Evolutionary conservation across 2,329 filamentous ascomycete species (phyloP).

Genomic region (Trichoderma oligosporum): DNA sequence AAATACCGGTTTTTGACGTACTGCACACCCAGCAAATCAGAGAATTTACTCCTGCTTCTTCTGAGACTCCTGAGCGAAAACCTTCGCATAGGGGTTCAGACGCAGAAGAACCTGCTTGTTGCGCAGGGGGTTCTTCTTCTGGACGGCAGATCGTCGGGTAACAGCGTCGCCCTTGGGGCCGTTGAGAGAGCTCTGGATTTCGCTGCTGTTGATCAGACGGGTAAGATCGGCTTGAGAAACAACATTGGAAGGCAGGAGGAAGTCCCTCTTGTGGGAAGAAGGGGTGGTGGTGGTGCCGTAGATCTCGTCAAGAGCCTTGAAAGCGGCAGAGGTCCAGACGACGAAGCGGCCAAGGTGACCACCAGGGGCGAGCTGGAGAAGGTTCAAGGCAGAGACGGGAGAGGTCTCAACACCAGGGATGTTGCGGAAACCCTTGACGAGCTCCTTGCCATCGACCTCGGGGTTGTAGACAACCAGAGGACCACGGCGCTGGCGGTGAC

Average conservation of each 20-base stretch:
- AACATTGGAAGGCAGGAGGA: conserved; percentile 88
- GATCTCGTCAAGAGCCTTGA: conserved; percentile 93
- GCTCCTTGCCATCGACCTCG: conserved; percentile 89
- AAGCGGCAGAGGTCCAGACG: conserved; percentile 96
- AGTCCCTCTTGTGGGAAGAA: conserved; percentile 97
- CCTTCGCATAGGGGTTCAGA: conserved; percentile 95
- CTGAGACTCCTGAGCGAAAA: conserved; percentile 69
- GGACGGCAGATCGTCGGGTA: conserved; percentile 85
- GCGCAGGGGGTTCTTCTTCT: conserved; percentile 99
- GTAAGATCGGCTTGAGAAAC: conserved; percentile 92
- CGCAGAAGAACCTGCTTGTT: conserved; percentile 99
- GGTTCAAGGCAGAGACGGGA: conserved; percentile 90
- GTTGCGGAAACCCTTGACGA: conserved; percentile 96
- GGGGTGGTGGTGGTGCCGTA: conserved; percentile 91
- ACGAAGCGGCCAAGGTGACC: conserved; percentile 98
- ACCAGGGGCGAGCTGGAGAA: conserved; percentile 97
- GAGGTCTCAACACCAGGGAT: conserved; percentile 96
- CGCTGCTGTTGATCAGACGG: conserved; percentile 98
- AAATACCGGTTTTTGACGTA: conserved; percentile 26
- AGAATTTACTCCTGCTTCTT: conserved; percentile 39
- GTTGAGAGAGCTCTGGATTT: conserved; percentile 93
- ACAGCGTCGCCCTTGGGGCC: conserved; percentile 84
- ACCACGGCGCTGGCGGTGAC: conserved; percentile 95
- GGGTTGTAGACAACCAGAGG: conserved; percentile 98
- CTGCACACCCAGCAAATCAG: conserved; percentile 40